These are phyloP conservation scores for Hirschfeldia incana DNA, from an alignment of 345 rosid species.

Conservation along the genomic window DNA sequence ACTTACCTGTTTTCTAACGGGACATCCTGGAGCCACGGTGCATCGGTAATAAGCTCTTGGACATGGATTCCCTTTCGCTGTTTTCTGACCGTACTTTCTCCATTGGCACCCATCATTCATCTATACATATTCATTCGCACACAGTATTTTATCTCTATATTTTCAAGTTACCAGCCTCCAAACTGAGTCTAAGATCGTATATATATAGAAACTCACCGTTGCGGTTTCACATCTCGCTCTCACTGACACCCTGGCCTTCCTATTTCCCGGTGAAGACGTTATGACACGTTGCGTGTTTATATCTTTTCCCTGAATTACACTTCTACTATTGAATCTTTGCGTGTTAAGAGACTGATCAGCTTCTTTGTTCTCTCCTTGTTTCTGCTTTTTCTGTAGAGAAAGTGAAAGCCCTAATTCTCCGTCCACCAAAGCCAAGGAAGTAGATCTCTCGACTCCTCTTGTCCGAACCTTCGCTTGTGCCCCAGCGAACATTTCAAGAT, in stretches of 20 bases:
- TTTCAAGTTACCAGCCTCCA: neutral
- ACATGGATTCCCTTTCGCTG: conserved; percentile 92
- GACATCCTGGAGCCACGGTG: conserved; percentile 61
- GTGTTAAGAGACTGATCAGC: conserved; percentile 12
- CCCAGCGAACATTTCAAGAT: conserved; percentile 31
- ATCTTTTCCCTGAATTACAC: conserved; percentile 6
- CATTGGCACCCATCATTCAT: conserved; percentile 93
- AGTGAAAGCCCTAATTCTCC: conserved; percentile 38
- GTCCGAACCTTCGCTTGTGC: conserved; percentile 22
- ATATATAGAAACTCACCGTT: conserved; percentile 49
- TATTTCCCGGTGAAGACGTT: conserved; percentile 36
- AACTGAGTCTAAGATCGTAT: conserved; percentile 1
- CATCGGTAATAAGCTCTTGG: conserved; percentile 97
- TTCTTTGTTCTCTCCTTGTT: conserved; percentile 27
- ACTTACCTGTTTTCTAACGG: conserved; percentile 86
- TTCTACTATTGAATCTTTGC: conserved; percentile 24
- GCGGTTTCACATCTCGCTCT: conserved; percentile 84
- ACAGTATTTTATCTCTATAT: neutral
- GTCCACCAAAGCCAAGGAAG: neutral
- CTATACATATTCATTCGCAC: conserved; percentile 34
- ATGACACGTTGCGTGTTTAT: conserved; percentile 17
- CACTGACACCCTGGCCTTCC: conserved; percentile 81
- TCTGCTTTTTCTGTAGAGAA: conserved; percentile 30
- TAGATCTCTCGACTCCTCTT: conserved; percentile 25
- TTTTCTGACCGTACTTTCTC: conserved; percentile 96